Base-by-base conservation (phyloP, 1,284 basidiomycete genomes). In the Chiua sp. region DNA sequence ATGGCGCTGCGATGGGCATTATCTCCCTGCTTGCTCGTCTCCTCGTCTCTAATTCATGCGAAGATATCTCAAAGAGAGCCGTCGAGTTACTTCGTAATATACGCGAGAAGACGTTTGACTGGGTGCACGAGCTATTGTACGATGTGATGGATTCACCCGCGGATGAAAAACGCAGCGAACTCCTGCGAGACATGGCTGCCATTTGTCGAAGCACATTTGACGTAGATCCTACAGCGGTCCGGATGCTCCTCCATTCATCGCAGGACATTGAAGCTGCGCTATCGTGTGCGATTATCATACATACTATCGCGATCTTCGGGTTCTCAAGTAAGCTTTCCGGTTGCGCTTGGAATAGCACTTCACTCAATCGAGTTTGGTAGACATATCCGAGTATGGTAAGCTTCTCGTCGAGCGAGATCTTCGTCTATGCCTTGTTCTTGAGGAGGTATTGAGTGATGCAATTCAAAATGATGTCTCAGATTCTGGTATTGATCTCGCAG, bases 131-230 rank as follows among this genome's bases (percentile, higher is more conserved):
- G 18, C 61, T 80, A 1, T 59, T 59, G 1, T 22, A 51, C 2
- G 73, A 69, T 37, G 56, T 77, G 3, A 62, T 70, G 7, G 51
- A 52, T 4, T 59, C 60, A 3, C 35, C 53, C 0, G 68, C 66
- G 7, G 74, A 75, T 12, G 46, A 62, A 10, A 67, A 71, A 3
- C 50, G 74, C n/a, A 72, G 68, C 54, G 53, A 51, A 7, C 68
- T 69, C 4, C 55, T 79, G 26, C 75, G 73, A 50, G 72, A 77
- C 39, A 71, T 73, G 37, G 79, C 78, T 0, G 70, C 71, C 2
- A 76, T 73, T 28, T 83, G 82, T 63, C 70, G 77, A n/a, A 65
- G 71, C 4, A 83, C 80, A 0, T 83, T 73, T 46, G 75, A 78
- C 55, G 75, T 78, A 5, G 76, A 75, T 47, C 20, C 54, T 1